phyloP scores from a whole-genome alignment of 768 basidiomycete genomes.

The Rubroboletus pulcherrimus region DNA sequence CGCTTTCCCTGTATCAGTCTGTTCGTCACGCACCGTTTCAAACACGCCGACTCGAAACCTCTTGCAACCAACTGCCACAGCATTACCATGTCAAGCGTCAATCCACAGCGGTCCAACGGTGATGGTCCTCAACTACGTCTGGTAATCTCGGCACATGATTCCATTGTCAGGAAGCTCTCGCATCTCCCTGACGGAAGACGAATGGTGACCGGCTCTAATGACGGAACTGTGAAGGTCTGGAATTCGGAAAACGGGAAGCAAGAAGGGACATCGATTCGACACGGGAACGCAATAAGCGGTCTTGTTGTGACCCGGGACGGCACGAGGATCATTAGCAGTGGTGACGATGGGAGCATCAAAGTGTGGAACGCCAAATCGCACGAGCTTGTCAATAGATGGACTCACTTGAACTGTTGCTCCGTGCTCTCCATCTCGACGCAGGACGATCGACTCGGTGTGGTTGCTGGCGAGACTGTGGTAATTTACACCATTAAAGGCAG shows the following conservation, averaged over 20 bases:
- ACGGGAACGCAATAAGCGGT: accelerated
- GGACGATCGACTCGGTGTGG: background rate
- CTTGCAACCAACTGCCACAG: background rate
- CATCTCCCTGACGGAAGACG: conserved; percentile 7
- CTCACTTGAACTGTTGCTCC: accelerated
- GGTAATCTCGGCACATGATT: background rate
- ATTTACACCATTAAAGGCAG: background rate
- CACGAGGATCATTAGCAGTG: background rate
- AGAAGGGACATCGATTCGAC: background rate
- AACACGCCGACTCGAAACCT: background rate
- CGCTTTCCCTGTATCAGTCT: too few relatives aligned
- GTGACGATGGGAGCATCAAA: background rate
- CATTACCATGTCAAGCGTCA: background rate
- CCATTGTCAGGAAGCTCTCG: background rate
- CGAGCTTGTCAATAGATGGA: background rate
- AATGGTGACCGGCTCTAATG: background rate
- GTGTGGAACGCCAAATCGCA: conserved; percentile 1
- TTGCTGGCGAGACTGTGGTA: background rate
- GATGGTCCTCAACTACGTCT: background rate
- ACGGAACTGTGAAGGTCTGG: background rate
- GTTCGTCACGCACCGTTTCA: background rate
- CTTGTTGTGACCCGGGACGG: conserved; percentile 1
- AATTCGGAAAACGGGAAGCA: background rate
- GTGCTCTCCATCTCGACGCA: background rate
- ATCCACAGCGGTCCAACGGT: background rate